A percentile compares a stretch with the other conserved stretches of the same genome.
phyloP scores from a whole-genome alignment of 129 eudicot species.

The Tanacetum coccineum region DNA sequence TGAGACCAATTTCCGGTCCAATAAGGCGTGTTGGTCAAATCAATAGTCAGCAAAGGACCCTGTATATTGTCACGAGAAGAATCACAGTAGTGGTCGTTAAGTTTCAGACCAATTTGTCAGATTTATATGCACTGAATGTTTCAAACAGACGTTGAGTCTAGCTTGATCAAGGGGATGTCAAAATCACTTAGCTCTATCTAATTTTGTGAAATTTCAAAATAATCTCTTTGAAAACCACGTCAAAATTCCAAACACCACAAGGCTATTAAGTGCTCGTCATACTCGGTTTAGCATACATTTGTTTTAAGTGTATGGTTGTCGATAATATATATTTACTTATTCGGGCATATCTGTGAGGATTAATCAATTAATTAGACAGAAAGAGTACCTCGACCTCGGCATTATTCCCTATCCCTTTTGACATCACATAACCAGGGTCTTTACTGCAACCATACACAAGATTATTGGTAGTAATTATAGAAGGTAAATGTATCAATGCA shows the following conservation, averaged over 20 bases:
- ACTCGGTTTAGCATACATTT: background rate
- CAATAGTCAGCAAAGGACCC: constrained; percentile 75
- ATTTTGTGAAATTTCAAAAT: background rate
- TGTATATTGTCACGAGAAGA: constrained; percentile 27
- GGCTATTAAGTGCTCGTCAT: constrained; percentile 8
- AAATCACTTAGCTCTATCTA: background rate
- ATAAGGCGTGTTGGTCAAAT: constrained; percentile 46
- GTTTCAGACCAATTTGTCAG: background rate
- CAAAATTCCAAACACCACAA: background rate
- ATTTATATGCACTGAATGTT: no score
- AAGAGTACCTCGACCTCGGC: constrained; percentile 54
- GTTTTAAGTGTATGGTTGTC: background rate
- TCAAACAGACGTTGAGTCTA: no score
- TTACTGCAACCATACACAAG: constrained; percentile 50
- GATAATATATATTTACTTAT: background rate
- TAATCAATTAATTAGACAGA: background rate
- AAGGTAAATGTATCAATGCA: background rate
- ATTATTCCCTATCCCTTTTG: constrained; percentile 29
- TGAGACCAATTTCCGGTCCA: constrained; percentile 93
- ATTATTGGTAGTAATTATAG: constrained; percentile 19
- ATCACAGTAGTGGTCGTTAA: background rate
- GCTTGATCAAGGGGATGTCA: no score
- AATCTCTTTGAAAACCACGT: constrained; percentile 7
- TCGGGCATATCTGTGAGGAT: constrained; percentile 1
- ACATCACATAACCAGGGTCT: constrained; percentile 78